Evolutionary conservation across 805 yeast species (phyloP), one percentile per base, ranked within the genome.

Genomic region (Spathaspora boniae): DNA sequence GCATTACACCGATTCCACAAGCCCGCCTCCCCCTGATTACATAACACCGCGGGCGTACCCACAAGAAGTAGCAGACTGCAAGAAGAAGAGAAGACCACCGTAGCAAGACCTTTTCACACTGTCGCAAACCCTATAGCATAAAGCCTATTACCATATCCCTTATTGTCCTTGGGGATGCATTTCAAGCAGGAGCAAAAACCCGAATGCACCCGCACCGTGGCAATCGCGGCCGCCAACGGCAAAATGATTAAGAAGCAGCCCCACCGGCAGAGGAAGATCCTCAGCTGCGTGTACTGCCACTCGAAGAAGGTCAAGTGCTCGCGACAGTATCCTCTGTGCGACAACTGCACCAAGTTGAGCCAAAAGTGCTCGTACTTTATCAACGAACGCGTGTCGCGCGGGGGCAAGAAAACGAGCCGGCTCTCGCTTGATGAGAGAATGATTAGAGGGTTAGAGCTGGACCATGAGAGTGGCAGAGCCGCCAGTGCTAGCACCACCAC

Each of bases 231-330:
- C n/a, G n/a, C n/a, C n/a, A n/a, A 72, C 45, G 80, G 74, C 7
- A 73, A 72, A 43, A 12, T 34, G 3, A 72, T 77, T 5, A 72
- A 74, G 62, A 78, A 78, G 51, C 85, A 78, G 46, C 75, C 73
- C 40, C 62, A 78, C 3, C 69, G 85, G 42, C 85, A 78, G 51
- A 52, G 85, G 36, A 70, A 70, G 46, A 76, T 78, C 29, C 60
- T 72, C 29, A 67, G 75, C 35, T 78, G 84, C 51, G 68, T 73
- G 11, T 61, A 80, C 30, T 78, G 84, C 47, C 80, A 78, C 47
- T 67, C 74, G 27, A 77, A 75, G 53, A 80, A 79, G 56, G 70
- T 78, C 40, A 77, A 76, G 44, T 80, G 86, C 53, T 73, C 77
- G n/a, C 68, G 80, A 40, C 68, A 64, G 26, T 70, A 66, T 27